These are phyloP conservation scores for Cordyceps tenuipes DNA, from an alignment of 2,329 filamentous ascomycete genomes.

Conservation along the genomic window DNA sequence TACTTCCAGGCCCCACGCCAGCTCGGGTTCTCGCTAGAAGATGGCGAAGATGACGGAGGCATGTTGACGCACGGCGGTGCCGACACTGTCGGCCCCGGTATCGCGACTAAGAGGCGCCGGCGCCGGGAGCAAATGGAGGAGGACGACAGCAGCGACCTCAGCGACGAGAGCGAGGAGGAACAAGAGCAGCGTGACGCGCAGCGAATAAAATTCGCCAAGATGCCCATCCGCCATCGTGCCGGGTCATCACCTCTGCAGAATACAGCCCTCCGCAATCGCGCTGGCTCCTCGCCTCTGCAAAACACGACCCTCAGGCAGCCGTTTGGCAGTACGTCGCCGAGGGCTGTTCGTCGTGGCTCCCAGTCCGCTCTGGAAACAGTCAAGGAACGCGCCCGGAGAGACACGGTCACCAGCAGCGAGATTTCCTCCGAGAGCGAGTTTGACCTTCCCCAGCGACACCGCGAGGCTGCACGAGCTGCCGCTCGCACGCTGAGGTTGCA, in stretches of 20 bases:
- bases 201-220: conserved; percentile 92
- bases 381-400: conserved; percentile 59
- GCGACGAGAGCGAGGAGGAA: conserved; percentile 77
- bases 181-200: conserved; percentile 68
- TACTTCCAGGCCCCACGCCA: conserved; percentile 69
- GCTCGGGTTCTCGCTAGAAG: conserved; percentile 55
- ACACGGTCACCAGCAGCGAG: conserved; percentile 75
- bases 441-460: conserved; percentile 56
- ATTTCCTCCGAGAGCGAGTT: conserved; percentile 77
- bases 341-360: conserved; percentile 54
- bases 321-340: conserved; percentile 37
- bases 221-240: conserved; percentile 78
- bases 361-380: conserved; percentile 62
- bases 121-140: conserved; percentile 71
- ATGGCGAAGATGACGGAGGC: conserved; percentile 64
- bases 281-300: conserved; percentile 80
- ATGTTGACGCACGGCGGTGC: conserved; percentile 61
- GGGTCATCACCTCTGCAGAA: conserved; percentile 80
- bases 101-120: conserved; percentile 57
- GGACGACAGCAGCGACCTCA: conserved; percentile 77
- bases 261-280: conserved; percentile 65
- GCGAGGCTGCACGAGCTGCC: conserved; percentile 52
- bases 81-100: conserved; percentile 60
- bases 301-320: conserved; percentile 53
- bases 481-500: conserved; percentile 32